Base-by-base conservation (phyloP, 495 filamentous ascomycete species). In the Trichoderma parareesei region DNA sequence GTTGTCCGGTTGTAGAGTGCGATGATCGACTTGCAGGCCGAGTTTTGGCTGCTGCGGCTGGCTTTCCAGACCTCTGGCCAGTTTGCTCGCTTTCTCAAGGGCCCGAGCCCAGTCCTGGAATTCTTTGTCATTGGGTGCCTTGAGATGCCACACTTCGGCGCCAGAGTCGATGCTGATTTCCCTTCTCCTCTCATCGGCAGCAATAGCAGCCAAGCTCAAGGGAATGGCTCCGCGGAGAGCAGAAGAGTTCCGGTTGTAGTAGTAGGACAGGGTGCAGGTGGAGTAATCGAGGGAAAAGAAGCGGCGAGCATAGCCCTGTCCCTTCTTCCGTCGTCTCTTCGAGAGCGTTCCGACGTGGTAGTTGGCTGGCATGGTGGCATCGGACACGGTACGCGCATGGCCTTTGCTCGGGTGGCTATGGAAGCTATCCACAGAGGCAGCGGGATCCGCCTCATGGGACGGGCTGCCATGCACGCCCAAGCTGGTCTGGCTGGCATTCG, bases 161-260 rank as follows among this genome's bases (percentile, higher is more conserved):
- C 94, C 94, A 0, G 95, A 98, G 70, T 98, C 94, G 61, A 98
- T 92, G 14, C 90, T 96, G 38, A 98, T 97, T 77, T 98, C 92
- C 61, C 92, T 84, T 53, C 88, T 83, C 70, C 87, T 85, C 69
- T 91, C 90, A 70, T 94, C 92, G 18, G 92, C 92, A 2, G 91
- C 89, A 38, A 98, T 88, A 3, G 91, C 94, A 18, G 94, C 95
- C 65, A 98, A 75, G 27, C 90, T 90, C 14, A 98, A 82, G 5
- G 94, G 94, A 64, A 98, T 95, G 33, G 95, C 90, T 14, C 94
- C 94, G 62, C 94, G 85, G 27, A 98, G 79, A 1, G 92, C 90
- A 13, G 92, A 90, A 9, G 92, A 96, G 70, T 95, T 92, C 40
- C 88, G 88, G 71, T 93, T 92, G 71, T 95, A 90, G 70, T 97